These are phyloP conservation scores for Mycena citricolor DNA, from an alignment of 1,284 basidiomycete genomes.

Conservation along the genomic window DNA sequence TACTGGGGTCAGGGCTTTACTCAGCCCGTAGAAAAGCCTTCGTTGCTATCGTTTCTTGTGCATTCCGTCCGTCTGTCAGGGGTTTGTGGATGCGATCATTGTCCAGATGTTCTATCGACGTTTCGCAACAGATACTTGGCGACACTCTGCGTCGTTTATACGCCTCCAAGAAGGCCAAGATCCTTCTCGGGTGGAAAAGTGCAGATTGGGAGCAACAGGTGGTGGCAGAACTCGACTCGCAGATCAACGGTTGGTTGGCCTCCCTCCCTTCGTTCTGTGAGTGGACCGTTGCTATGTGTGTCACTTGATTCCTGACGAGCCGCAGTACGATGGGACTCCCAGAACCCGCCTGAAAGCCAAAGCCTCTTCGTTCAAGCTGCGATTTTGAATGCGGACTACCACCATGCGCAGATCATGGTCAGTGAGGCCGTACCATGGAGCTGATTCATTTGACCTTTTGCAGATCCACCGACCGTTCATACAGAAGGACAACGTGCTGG, in stretches of 20 bases:
- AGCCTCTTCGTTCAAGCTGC: conserved; percentile 55
- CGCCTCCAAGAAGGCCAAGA: conserved; percentile 35
- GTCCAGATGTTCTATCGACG: conserved; percentile 37
- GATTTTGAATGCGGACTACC: conserved; percentile 47
- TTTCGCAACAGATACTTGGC: conserved; percentile 8
- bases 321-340: conserved; percentile 51
- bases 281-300: not conserved
- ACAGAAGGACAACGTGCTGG: conserved; percentile 29
- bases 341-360: conserved; percentile 33
- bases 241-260: conserved; percentile 56
- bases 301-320: not conserved
- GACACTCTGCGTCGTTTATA: conserved; percentile 21
- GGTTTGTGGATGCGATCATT: not conserved
- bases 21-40: conserved; percentile 9
- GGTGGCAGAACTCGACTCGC: conserved; percentile 53
- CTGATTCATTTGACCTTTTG: not conserved
- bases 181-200: conserved; percentile 36
- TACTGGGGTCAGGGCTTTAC: conserved; percentile 9
- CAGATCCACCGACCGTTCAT: conserved; percentile 62
- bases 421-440: not conserved
- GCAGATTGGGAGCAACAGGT: conserved; percentile 40
- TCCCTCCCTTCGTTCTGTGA: conserved; percentile 36
- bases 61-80: conserved; percentile 30
- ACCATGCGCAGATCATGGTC: conserved; percentile 47
- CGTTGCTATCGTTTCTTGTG: not conserved